Evolutionary conservation across 305 asterid species (phyloP).

Genomic region (Fraxinus ornus): DNA sequence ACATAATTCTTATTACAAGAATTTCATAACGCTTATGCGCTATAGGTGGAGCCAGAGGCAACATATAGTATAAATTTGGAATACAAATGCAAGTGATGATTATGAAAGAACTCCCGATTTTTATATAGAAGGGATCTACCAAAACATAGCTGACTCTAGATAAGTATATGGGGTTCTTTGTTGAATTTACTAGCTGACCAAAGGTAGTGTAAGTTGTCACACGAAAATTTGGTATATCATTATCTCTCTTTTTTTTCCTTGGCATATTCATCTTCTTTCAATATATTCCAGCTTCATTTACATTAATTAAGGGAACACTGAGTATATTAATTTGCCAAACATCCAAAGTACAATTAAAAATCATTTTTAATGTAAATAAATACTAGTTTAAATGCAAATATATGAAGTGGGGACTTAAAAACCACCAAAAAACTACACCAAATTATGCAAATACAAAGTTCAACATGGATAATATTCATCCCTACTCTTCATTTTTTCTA

Average conservation of each 20-base stretch:
- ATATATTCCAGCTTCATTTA: not conserved
- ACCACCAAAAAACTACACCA: not conserved
- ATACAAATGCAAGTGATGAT: not conserved
- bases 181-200: not conserved
- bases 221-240: not conserved
- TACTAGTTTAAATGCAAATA: not conserved
- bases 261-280: not conserved
- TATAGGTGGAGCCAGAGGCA: not conserved
- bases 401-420: not conserved
- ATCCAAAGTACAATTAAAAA: not conserved
- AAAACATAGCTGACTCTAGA: not conserved
- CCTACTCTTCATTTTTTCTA: not conserved
- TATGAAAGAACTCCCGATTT: not conserved
- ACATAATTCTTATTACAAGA: too few species aligned
- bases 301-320: not conserved
- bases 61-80: not conserved
- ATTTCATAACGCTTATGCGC: too few species aligned
- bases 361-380: not conserved
- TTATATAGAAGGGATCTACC: not conserved
- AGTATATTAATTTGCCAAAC: not conserved
- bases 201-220: not conserved
- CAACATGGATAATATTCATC: not conserved
- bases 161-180: not conserved
- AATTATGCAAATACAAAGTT: not conserved
- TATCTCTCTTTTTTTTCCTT: not conserved